Evolutionary conservation across 148 eudicot genomes (phyloP).

Genomic region (Talinum fruticosum): DNA sequence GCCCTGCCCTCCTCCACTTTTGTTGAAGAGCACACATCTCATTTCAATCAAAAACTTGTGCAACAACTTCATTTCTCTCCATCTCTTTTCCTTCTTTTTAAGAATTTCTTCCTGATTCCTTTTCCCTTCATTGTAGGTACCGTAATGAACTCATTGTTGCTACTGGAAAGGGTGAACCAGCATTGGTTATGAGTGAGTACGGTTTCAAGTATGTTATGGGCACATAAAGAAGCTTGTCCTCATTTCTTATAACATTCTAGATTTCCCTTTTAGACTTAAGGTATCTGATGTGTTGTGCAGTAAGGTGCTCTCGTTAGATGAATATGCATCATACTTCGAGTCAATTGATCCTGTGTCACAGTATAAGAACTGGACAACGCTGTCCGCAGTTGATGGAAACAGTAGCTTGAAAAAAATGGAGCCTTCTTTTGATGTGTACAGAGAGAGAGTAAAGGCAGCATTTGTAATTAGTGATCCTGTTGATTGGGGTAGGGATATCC

Average conservation of each 20-base stretch:
- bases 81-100: neutral
- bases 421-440: constrained; percentile 24
- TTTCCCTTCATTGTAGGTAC: constrained; percentile 26
- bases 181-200: constrained; percentile 49
- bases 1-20: neutral
- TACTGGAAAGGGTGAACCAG: constrained; percentile 55
- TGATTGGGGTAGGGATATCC: constrained; percentile 71
- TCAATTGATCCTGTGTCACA: constrained; percentile 53
- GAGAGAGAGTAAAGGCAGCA: constrained; percentile 43
- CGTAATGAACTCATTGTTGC: constrained; percentile 49
- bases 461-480: constrained; percentile 57
- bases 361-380: constrained; percentile 44
- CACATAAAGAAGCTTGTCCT: neutral
- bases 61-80: neutral
- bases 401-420: constrained; percentile 10
- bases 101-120: neutral
- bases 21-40: neutral
- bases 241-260: neutral
- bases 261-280: constrained; percentile 2
- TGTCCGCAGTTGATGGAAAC: constrained; percentile 17
- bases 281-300: constrained; percentile 25
- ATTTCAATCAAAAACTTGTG: neutral
- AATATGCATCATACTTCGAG: constrained; percentile 44
- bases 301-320: constrained; percentile 52
- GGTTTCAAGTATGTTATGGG: constrained; percentile 53